Evolutionary conservation across 2,329 filamentous ascomycete species (phyloP).

Genomic region (Verticillium isaacii): DNA sequence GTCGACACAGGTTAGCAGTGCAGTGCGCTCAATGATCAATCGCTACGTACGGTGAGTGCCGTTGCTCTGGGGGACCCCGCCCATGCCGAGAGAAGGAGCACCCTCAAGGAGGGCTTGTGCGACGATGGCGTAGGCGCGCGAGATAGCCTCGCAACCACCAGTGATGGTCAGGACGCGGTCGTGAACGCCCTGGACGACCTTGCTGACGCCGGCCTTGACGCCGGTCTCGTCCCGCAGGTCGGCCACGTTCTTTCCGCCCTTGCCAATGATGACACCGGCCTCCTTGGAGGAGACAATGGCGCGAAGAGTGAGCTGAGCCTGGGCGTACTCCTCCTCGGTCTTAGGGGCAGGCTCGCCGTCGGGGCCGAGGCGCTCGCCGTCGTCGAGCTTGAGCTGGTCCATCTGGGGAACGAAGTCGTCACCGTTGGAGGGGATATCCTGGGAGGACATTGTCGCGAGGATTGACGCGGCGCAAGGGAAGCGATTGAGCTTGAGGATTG

Average conservation of each 20-base stretch:
- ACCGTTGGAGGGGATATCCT: constrained; percentile 25
- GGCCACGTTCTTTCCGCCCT: constrained; percentile 96
- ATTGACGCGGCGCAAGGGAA: neutral
- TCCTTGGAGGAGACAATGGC: constrained; percentile 99
- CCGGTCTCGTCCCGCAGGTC: constrained; percentile 96
- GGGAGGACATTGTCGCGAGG: neutral
- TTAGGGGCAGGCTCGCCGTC: constrained; percentile 79
- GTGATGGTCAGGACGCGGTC: constrained; percentile 96
- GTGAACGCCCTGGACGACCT: constrained; percentile 95
- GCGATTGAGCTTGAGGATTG: neutral
- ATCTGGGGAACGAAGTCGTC: constrained; percentile 57
- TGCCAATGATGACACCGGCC: constrained; percentile 97
- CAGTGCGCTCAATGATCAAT: neutral
- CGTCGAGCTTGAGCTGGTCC: constrained; percentile 63
- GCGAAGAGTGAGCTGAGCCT: constrained; percentile 86
- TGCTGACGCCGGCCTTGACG: constrained; percentile 96
- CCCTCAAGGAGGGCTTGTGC: constrained; percentile 88
- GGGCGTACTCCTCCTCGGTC: constrained; percentile 95
- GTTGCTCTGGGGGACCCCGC: constrained; percentile 77
- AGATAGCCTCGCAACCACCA: constrained; percentile 80
- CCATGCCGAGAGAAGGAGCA: constrained; percentile 93
- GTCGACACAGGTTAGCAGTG: constrained; percentile 17
- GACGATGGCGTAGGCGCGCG: constrained; percentile 89
- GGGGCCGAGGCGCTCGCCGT: constrained; percentile 58
- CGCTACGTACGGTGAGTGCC: constrained; percentile 84